phyloP scores from a whole-genome alignment of 176 grass and related monocot genomes.

The Triticum timopheevii region DNA sequence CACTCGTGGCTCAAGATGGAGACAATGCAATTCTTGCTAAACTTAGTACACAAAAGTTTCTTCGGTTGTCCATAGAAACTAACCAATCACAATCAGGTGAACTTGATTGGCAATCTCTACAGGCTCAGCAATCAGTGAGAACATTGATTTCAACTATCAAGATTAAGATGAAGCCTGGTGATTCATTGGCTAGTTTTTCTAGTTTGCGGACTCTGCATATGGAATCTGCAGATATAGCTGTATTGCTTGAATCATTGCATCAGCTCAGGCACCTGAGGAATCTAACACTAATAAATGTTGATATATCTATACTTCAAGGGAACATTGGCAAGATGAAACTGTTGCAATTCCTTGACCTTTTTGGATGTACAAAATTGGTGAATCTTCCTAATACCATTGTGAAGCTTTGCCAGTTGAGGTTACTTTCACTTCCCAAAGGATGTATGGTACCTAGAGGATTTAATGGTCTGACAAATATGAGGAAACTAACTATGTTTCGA shows the following conservation, averaged over 20 bases:
- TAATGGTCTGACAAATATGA: not conserved
- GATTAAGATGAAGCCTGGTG: not conserved
- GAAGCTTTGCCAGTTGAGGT: not conserved
- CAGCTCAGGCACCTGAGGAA: constrained; percentile 42
- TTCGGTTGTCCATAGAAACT: not conserved
- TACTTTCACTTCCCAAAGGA: rapidly evolving
- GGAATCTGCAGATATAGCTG: not conserved
- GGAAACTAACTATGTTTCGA: not conserved
- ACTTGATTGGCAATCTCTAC: not conserved
- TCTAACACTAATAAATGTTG: not conserved
- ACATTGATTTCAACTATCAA: not conserved
- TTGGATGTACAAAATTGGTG: rapidly evolving
- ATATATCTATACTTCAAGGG: not conserved
- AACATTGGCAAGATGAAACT: constrained; percentile 16
- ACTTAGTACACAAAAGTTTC: not conserved
- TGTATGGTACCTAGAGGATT: not conserved
- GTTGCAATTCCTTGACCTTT: not conserved
- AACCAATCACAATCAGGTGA: not conserved
- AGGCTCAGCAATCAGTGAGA: not conserved
- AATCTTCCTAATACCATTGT: not conserved
- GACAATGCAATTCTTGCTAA: not conserved
- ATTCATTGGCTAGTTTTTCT: not conserved
- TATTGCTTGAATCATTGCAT: not conserved
- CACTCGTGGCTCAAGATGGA: not conserved
- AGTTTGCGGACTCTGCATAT: constrained; percentile 20